phyloP scores from a whole-genome alignment of 805 yeast genomes.

The Candida montana region DNA sequence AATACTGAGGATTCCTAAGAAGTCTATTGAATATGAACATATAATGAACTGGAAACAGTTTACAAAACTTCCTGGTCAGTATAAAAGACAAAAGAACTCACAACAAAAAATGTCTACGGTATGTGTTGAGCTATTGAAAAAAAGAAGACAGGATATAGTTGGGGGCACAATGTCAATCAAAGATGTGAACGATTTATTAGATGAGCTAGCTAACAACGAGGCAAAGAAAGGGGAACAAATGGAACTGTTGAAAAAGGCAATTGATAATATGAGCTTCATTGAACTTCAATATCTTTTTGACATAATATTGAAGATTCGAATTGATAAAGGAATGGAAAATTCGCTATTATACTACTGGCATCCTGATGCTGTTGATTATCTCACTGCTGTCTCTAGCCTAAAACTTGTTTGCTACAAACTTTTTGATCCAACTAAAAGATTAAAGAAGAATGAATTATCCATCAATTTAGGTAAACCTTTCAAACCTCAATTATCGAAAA shows the following conservation, averaged over 20 bases:
- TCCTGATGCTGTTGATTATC: constrained; percentile 66
- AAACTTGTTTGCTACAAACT: constrained; percentile 55
- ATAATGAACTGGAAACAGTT: constrained; percentile 42
- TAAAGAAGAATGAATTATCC: constrained; percentile 34
- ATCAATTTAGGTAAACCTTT: constrained; percentile 41
- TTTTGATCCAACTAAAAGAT: constrained; percentile 40
- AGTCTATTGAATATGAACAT: constrained; percentile 53
- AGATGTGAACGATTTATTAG: constrained; percentile 44
- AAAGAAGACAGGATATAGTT: constrained; percentile 37
- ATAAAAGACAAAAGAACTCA: constrained; percentile 26
- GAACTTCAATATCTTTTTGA: constrained; percentile 69
- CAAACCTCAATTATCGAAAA: constrained; percentile 70
- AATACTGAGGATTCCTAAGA: constrained; percentile 52
- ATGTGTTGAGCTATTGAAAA: constrained; percentile 44
- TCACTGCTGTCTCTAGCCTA: constrained; percentile 60
- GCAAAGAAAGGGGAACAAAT: constrained; percentile 33
- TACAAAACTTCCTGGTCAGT: constrained; percentile 5
- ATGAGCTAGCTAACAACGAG: constrained; percentile 33
- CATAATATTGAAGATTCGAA: constrained; percentile 53
- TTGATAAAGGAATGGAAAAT: constrained; percentile 59
- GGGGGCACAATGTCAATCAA: constrained; percentile 39
- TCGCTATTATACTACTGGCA: constrained; percentile 62
- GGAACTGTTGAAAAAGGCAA: constrained; percentile 41
- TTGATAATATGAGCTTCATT: constrained; percentile 47
- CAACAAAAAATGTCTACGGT: constrained; percentile 43